Evolutionary conservation across 148 eudicot species (phyloP).

Genomic region (Rhododendron ferrugineum): DNA sequence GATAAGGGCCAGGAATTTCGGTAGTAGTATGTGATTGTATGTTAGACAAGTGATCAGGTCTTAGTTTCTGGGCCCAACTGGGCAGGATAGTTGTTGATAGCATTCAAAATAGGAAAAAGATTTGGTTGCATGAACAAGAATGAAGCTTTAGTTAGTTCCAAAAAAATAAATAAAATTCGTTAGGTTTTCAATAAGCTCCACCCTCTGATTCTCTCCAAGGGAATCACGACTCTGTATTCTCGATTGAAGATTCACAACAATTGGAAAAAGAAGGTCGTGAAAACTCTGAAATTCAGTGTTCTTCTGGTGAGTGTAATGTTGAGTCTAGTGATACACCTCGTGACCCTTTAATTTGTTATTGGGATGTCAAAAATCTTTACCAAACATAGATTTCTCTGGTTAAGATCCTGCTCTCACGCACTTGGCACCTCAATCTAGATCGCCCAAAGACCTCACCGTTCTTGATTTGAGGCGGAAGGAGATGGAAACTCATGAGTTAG

Average conservation of each 20-base stretch:
- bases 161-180: constrained; percentile 46
- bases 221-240: constrained; percentile 39
- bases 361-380: constrained; percentile 54
- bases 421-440: constrained; percentile 27
- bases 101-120: constrained; percentile 15
- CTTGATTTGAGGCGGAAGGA: constrained; percentile 29
- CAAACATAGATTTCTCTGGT: constrained; percentile 35
- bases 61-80: constrained; percentile 12
- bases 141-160: constrained; percentile 16
- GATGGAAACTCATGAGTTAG: constrained; percentile 21
- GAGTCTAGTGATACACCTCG: constrained; percentile 27
- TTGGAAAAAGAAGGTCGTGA: constrained; percentile 32
- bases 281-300: constrained; percentile 14
- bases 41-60: background rate
- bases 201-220: constrained; percentile 34
- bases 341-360: constrained; percentile 22
- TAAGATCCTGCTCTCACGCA: constrained; percentile 8
- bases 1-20: constrained; percentile 8
- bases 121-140: constrained; percentile 25
- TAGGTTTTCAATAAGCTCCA: constrained; percentile 41
- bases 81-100: background rate
- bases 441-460: constrained; percentile 45
- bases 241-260: constrained; percentile 29
- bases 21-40: constrained; percentile 18
- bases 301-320: constrained; percentile 16